Conservation (phyloP, 2,329 filamentous ascomycete species). For the Claviceps africana region DNA sequence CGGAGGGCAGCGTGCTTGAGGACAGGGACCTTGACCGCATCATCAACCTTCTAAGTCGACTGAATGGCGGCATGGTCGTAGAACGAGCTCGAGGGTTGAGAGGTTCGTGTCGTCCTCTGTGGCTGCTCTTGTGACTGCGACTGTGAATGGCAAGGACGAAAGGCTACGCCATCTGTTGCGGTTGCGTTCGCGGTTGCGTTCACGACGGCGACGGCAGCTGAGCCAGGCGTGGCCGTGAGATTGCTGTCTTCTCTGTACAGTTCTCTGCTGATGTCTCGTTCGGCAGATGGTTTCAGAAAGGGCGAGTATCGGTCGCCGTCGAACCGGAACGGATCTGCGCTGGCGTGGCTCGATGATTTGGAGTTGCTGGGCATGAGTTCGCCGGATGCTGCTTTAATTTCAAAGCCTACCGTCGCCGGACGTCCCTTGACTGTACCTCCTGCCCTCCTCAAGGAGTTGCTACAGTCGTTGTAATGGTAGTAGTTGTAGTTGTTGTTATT, state of each 20-base stretch:
- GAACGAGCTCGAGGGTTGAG: conserved; percentile 13
- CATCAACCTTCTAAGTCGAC: conserved; percentile 27
- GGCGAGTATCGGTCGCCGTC: conserved; percentile 25
- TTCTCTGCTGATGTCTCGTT: conserved; percentile 29
- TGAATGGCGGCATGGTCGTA: conserved; percentile 23
- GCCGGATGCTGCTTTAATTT: neutral
- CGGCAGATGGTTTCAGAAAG: conserved; percentile 24
- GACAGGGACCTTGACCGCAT: conserved; percentile 24
- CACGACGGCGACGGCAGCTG: neutral
- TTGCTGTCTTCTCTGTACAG: conserved; percentile 18
- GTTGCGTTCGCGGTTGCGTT: neutral
- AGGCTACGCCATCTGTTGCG: neutral
- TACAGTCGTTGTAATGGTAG: neutral
- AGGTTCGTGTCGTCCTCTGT: neutral
- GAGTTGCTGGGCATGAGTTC: conserved; percentile 10
- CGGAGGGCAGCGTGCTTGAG: conserved; percentile 7
- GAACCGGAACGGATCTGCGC: conserved; percentile 32
- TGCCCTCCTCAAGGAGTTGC: neutral
- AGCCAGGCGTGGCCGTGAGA: conserved; percentile 5
- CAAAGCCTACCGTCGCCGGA: conserved; percentile 4
- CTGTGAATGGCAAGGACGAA: neutral
- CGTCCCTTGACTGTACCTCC: conserved; percentile 3
- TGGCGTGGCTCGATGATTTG: conserved; percentile 20
- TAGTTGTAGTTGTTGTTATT: neutral
- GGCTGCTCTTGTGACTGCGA: no score